A percentile compares a stretch with the other conserved stretches of the same genome.
These are phyloP conservation scores for Cinchona pubescens DNA, from an alignment of 257 asterid species.

Conservation along the genomic window DNA sequence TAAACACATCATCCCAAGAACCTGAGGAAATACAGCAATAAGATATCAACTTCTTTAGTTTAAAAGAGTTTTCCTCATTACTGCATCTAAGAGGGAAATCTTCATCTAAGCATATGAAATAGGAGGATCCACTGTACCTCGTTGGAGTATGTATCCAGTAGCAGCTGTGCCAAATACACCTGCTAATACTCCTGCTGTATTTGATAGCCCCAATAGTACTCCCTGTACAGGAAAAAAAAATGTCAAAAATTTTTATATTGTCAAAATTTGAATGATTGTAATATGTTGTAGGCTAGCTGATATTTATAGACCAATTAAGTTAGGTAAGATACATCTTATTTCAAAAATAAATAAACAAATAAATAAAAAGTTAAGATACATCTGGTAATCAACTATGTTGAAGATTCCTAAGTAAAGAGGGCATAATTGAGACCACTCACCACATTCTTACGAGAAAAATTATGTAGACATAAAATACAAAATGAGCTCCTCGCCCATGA, in stretches of 20 bases:
- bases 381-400: not conserved
- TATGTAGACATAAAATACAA: not conserved
- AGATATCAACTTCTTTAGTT: not conserved
- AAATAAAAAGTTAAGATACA: no score
- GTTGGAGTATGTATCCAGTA: slow-evolving; percentile 94
- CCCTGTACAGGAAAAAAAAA: slow-evolving; percentile 50
- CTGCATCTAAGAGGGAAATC: not conserved
- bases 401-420: not conserved
- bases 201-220: slow-evolving; percentile 78
- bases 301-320: not conserved
- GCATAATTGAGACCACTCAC: not conserved
- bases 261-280: not conserved
- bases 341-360: no score
- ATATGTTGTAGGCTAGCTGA: not conserved
- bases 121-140: slow-evolving; percentile 45
- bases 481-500: not conserved
- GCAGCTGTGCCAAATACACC: slow-evolving; percentile 98
- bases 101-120: not conserved
- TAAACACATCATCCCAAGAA: slow-evolving; percentile 93
- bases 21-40: slow-evolving; percentile 41
- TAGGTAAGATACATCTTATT: not conserved
- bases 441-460: not conserved
- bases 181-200: slow-evolving; percentile 97
- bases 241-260: not conserved
- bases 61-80: not conserved